Evolutionary conservation across 225 moss, liverwort and hornwort species (phyloP).

Genomic region (Asterella californica): DNA sequence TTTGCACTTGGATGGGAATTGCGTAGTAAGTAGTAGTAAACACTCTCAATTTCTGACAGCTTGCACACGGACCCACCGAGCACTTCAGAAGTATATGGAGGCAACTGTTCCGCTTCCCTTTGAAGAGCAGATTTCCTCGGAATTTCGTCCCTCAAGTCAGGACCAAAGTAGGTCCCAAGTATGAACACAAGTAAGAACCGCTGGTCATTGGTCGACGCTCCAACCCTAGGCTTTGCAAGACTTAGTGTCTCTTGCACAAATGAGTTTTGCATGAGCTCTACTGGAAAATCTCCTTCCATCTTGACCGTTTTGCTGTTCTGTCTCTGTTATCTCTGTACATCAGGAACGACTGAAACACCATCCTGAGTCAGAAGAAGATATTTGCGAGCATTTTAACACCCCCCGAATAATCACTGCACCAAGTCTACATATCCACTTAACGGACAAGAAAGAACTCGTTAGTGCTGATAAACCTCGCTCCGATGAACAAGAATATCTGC

Average conservation of each 20-base stretch:
- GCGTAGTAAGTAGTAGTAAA: conserved; percentile 83
- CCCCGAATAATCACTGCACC: background rate
- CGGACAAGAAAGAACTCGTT: too few species aligned
- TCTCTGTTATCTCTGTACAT: conserved; percentile 17
- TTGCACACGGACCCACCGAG: conserved; percentile 91
- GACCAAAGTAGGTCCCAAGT: conserved; percentile 92
- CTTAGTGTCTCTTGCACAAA: conserved; percentile 54
- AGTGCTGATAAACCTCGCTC: too few species aligned
- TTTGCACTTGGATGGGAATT: conserved; percentile 92
- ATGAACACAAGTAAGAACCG: conserved; percentile 91
- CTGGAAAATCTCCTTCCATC: conserved; percentile 72
- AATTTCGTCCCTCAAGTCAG: conserved; percentile 79
- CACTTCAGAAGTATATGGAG: conserved; percentile 66
- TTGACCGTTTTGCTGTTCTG: background rate
- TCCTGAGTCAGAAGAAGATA: background rate
- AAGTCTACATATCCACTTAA: background rate
- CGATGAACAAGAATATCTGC: too few species aligned
- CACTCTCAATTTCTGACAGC: conserved; percentile 94
- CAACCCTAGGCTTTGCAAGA: conserved; percentile 76
- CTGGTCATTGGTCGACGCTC: conserved; percentile 90
- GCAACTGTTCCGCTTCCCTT: conserved; percentile 61
- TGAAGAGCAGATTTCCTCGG: conserved; percentile 92
- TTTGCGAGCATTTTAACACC: background rate
- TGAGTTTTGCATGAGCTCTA: conserved; percentile 59
- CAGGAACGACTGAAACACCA: background rate